Evolutionary conservation across 2,329 filamentous ascomycete species (phyloP).

Genomic region (Epichloe scottii): DNA sequence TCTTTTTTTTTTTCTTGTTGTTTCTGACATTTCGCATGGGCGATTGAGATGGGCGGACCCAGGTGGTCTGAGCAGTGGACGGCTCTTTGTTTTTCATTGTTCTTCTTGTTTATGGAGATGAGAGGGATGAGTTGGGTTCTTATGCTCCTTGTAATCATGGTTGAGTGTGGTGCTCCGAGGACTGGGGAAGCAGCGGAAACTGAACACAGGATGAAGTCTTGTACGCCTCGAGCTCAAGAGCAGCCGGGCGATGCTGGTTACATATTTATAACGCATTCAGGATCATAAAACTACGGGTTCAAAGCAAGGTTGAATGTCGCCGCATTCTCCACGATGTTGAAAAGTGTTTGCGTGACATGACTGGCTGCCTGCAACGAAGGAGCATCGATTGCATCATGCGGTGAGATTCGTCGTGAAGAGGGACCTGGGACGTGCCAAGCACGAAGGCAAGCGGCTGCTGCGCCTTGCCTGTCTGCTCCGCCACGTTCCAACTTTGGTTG

Average conservation of each 20-base stretch:
- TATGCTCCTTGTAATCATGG: constrained; percentile 5
- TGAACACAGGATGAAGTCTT: background rate
- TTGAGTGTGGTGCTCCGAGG: background rate
- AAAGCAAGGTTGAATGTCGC: background rate
- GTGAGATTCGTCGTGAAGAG: too few species aligned
- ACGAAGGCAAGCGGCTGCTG: too few species aligned
- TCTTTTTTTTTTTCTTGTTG: constrained; percentile 8
- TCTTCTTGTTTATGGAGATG: background rate
- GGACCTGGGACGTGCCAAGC: too few species aligned
- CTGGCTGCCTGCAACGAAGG: too few species aligned
- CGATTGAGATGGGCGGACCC: constrained; percentile 14
- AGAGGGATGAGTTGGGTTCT: constrained; percentile 5
- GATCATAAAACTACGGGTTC: background rate
- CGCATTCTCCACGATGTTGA: background rate
- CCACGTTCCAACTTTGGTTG: too few species aligned
- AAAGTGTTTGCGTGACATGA: background rate
- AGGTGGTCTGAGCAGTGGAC: constrained; percentile 17
- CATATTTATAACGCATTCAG: background rate
- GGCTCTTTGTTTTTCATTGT: background rate
- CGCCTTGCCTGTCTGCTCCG: too few species aligned
- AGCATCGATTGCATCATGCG: too few species aligned
- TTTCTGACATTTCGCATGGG: constrained; percentile 5
- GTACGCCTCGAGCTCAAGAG: background rate
- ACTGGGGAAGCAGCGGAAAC: background rate
- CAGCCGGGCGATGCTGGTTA: background rate